Conservation (phyloP, 495 filamentous ascomycete genomes). For the Neurospora intermedia region DNA sequence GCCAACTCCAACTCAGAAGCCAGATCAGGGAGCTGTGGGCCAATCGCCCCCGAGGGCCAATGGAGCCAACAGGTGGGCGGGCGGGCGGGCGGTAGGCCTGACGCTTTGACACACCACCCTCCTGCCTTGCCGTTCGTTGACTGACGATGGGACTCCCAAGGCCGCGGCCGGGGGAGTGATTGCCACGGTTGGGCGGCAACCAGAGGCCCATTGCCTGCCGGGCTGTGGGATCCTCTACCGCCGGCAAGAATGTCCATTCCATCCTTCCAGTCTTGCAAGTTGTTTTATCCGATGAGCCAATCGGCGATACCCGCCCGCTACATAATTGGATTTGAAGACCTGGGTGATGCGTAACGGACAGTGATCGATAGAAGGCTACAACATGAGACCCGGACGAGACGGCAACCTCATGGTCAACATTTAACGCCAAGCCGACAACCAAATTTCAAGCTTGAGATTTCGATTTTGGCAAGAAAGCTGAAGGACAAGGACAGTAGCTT, state of each 20-base stretch:
- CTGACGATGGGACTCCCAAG: neutral
- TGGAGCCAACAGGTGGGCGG: neutral
- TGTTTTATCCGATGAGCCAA: slow-evolving; percentile 12
- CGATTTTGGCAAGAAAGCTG: neutral
- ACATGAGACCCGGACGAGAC: neutral
- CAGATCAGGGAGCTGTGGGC: neutral
- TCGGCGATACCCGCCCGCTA: neutral
- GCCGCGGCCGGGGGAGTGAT: neutral
- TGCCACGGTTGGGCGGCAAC: neutral
- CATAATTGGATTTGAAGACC: no score
- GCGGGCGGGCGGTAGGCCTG: no score
- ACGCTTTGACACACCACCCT: neutral
- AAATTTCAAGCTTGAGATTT: neutral
- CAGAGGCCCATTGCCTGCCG: neutral
- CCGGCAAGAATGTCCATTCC: neutral
- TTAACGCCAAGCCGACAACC: neutral
- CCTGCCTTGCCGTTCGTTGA: neutral
- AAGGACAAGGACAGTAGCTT: neutral
- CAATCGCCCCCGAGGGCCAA: neutral
- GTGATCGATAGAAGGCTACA: neutral
- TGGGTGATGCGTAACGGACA: neutral
- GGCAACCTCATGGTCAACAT: neutral
- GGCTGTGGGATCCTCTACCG: neutral
- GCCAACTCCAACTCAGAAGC: neutral
- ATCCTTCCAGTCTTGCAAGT: neutral